These are phyloP conservation scores for Coleophoma cylindrospora DNA, from an alignment of 2,329 filamentous ascomycete genomes.

Conservation along the genomic window DNA sequence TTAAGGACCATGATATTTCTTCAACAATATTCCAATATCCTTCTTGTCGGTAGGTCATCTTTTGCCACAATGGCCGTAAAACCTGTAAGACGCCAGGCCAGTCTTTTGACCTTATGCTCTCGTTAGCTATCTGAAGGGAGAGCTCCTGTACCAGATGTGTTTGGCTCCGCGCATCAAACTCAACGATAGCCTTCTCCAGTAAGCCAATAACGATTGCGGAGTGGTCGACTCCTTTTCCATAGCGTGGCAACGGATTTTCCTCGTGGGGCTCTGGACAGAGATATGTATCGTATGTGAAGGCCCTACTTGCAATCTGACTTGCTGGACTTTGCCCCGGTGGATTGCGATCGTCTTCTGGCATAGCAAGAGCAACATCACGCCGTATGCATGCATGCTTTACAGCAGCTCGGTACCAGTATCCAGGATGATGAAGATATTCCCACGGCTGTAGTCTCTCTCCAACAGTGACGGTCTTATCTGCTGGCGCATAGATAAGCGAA, in stretches of 20 bases:
- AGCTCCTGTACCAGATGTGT: constrained; percentile 49
- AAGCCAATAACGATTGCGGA: constrained; percentile 48
- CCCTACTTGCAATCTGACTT: constrained; percentile 41
- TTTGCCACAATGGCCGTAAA: constrained; percentile 53
- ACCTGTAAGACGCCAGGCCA: constrained; percentile 51
- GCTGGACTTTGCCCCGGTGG: constrained; percentile 43
- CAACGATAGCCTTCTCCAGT: constrained; percentile 43
- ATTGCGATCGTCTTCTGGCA: constrained; percentile 54
- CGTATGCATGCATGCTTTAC: constrained; percentile 51
- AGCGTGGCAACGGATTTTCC: constrained; percentile 47
- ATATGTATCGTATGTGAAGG: constrained; percentile 60
- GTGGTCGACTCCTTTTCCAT: constrained; percentile 44
- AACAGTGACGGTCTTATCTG: constrained; percentile 50
- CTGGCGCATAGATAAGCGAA: constrained; percentile 42
- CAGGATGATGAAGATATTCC: constrained; percentile 60
- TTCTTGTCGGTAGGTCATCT: constrained; percentile 49
- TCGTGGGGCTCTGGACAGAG: constrained; percentile 60
- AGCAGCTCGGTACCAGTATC: constrained; percentile 62
- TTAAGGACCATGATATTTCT: constrained; percentile 56
- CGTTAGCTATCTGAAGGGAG: constrained; percentile 48
- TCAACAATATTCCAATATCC: constrained; percentile 57
- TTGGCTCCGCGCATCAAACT: constrained; percentile 51
- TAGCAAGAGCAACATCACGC: constrained; percentile 46
- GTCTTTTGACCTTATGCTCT: constrained; percentile 42
- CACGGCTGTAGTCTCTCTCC: constrained; percentile 56